Percentiles rank a stretch among this genome's conserved stretches.
phyloP scores from a whole-genome alignment of 1,139 yeast species.

The Protomyces lactucae-debilis region DNA sequence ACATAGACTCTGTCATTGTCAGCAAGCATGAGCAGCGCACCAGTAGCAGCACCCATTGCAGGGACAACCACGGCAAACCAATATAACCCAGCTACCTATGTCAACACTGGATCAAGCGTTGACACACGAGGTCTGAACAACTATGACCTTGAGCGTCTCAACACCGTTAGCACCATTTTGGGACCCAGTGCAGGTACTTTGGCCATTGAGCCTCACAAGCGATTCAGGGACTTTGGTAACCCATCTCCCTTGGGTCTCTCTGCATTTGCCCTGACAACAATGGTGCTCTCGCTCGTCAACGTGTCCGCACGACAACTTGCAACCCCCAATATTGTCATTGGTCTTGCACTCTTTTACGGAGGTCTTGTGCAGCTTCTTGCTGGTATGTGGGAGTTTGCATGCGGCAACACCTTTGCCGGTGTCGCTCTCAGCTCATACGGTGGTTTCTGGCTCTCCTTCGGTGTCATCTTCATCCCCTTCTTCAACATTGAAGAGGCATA shows the following conservation, averaged over 20 bases:
- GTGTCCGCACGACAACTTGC: constrained; percentile 57
- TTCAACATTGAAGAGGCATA: constrained; percentile 68
- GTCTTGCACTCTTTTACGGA: constrained; percentile 78
- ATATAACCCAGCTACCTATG: constrained; percentile 16
- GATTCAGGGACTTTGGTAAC: constrained; percentile 72
- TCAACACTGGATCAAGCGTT: constrained; percentile 2
- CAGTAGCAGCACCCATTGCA: neutral
- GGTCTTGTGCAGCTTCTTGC: constrained; percentile 73
- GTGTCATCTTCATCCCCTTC: constrained; percentile 63
- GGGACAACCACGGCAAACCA: constrained; percentile 19
- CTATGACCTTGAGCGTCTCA: constrained; percentile 16
- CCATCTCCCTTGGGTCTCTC: constrained; percentile 84
- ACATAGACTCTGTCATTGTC: neutral
- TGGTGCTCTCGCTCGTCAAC: constrained; percentile 66
- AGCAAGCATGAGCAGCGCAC: neutral
- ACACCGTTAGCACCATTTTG: constrained; percentile 24
- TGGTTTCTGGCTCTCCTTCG: constrained; percentile 81
- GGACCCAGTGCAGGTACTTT: constrained; percentile 28
- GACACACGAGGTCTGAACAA: constrained; percentile 6
- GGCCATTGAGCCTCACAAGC: constrained; percentile 41
- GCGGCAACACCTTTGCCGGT: constrained; percentile 87
- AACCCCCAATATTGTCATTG: constrained; percentile 55
- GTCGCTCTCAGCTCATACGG: constrained; percentile 76
- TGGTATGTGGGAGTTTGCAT: constrained; percentile 58
- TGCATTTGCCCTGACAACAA: constrained; percentile 80